These are phyloP conservation scores for Bonia amplexicaulis DNA, from an alignment of 176 grass and related monocot genomes.

Conservation along the genomic window DNA sequence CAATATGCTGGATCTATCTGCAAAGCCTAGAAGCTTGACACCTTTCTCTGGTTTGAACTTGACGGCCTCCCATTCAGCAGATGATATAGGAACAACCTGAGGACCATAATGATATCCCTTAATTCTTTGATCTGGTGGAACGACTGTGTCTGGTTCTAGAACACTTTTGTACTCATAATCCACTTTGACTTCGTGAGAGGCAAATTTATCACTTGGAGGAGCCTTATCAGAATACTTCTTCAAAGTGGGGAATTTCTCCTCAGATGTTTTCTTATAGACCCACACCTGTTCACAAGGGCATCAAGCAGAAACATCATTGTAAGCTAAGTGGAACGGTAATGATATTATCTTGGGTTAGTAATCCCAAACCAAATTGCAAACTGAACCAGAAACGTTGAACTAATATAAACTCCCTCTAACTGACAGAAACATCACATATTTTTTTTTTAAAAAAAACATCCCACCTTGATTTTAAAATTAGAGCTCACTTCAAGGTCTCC, in stretches of 20 bases:
- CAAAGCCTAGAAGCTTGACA: constrained; percentile 90
- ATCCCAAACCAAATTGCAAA: constrained; percentile 14
- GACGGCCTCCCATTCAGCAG: constrained; percentile 74
- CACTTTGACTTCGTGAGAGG: constrained; percentile 87
- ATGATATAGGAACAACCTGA: constrained; percentile 88
- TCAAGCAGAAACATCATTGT: constrained; percentile 18
- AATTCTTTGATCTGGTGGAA: constrained; percentile 95
- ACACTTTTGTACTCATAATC: constrained; percentile 88
- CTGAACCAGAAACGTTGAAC: background rate
- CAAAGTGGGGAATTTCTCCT: constrained; percentile 90
- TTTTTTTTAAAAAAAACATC: background rate
- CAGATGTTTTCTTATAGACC: constrained; percentile 94
- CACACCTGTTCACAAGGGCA: constrained; percentile 67
- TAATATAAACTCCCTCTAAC: constrained; percentile 5
- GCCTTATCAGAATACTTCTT: constrained; percentile 89
- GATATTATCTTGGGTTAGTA: background rate
- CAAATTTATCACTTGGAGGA: constrained; percentile 65
- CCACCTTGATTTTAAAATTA: constrained; percentile 87
- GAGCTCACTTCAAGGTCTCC: constrained; percentile 84
- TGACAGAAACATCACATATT: background rate
- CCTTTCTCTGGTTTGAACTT: constrained; percentile 91
- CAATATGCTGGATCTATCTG: constrained; percentile 57
- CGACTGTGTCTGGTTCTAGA: constrained; percentile 61
- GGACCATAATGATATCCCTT: constrained; percentile 96
- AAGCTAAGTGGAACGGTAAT: background rate